Percentiles rank a stretch among this genome's conserved stretches.
Evolutionary conservation across 2,329 filamentous ascomycete species (phyloP).

Genomic region (Neoscytalidium dimidiatum): DNA sequence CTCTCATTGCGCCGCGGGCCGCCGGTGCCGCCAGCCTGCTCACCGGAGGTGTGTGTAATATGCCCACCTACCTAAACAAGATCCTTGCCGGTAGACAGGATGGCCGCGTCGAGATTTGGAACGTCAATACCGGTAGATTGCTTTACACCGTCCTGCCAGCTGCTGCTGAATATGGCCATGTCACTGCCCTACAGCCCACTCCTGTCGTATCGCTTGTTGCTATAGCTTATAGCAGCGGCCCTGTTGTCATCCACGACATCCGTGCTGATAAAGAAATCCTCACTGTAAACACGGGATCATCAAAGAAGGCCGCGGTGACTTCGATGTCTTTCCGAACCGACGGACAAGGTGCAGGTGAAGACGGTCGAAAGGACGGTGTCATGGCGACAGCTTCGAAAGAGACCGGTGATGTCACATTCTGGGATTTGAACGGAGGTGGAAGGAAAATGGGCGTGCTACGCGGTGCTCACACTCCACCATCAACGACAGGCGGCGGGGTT

Average conservation of each 20-base stretch:
- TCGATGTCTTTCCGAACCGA: slow-evolving; percentile 91
- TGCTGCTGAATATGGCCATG: slow-evolving; percentile 69
- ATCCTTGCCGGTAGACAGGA: slow-evolving; percentile 85
- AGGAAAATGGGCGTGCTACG: slow-evolving; percentile 83
- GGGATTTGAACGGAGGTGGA: slow-evolving; percentile 90
- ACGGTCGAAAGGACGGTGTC: slow-evolving; percentile 79
- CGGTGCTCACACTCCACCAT: slow-evolving; percentile 81
- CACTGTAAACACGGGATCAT: slow-evolving; percentile 65
- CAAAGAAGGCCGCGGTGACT: slow-evolving; percentile 65
- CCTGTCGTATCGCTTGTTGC: slow-evolving; percentile 84
- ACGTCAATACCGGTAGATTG: slow-evolving; percentile 86
- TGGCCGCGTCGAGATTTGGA: slow-evolving; percentile 95
- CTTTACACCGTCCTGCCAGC: slow-evolving; percentile 87
- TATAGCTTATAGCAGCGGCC: slow-evolving; percentile 80
- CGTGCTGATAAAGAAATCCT: slow-evolving; percentile 74
- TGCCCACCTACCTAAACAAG: slow-evolving; percentile 97
- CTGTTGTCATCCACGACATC: slow-evolving; percentile 79
- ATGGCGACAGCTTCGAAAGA: slow-evolving; percentile 85
- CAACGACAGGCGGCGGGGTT: slow-evolving; percentile 53
- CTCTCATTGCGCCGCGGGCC: slow-evolving; percentile 63
- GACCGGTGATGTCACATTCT: slow-evolving; percentile 89
- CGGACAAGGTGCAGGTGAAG: slow-evolving; percentile 81
- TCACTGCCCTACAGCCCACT: slow-evolving; percentile 84
- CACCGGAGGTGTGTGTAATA: slow-evolving; percentile 76
- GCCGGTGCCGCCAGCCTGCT: slow-evolving; percentile 66